Base-by-base conservation (phyloP, 2,329 filamentous ascomycete genomes). In the Cytospora paraplurivora region DNA sequence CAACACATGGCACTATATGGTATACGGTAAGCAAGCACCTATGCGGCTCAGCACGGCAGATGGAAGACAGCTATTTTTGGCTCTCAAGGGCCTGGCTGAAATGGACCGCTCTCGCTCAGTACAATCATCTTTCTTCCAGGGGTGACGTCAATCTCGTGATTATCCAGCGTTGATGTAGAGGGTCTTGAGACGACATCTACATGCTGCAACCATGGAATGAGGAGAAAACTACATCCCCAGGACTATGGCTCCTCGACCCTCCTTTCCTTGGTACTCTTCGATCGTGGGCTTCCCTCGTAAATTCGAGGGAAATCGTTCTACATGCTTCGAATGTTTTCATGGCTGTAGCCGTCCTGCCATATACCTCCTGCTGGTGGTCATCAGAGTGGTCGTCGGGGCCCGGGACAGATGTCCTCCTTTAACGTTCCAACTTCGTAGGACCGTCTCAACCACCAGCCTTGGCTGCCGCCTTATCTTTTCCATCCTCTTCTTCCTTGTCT, bases 401-500 rank as follows among this genome's bases (percentile, higher is more conserved):
- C n/a, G 66, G 54, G 57, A 55, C 34, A 52, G 52, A 21, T 55
- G n/a, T 21, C 41, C 56, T 55, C 15, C 55, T 37, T 64, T 50
- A 15, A 17, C 41, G 32, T 13, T 17, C n/a, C 32, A 33, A 49
- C 41, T 13, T 44, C 17, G 15, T 8, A 19, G 27, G 50, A 27
- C 57, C 35, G 32, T 56, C 57, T 71, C 64, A 74, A 27, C 69
- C 73, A 49, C 58, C 72, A 2, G 74, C 69, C 67, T 65, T 59
- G 38, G 49, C 64, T 56, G 75, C 73, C 37, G 73, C 72, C 61
- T 76, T 74, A 38, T 76, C 77, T 66, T 79, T 78, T 52, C 72
- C 72, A 58, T 80, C 87, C 67, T 87, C 85, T 47, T 89, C 88
- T 4, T 78, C 82, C 76, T 93, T 95, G 66, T 97, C 93, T 81